Base-by-base conservation (phyloP, 345 rosid genomes). In the Eucalyptus pauciflora region DNA sequence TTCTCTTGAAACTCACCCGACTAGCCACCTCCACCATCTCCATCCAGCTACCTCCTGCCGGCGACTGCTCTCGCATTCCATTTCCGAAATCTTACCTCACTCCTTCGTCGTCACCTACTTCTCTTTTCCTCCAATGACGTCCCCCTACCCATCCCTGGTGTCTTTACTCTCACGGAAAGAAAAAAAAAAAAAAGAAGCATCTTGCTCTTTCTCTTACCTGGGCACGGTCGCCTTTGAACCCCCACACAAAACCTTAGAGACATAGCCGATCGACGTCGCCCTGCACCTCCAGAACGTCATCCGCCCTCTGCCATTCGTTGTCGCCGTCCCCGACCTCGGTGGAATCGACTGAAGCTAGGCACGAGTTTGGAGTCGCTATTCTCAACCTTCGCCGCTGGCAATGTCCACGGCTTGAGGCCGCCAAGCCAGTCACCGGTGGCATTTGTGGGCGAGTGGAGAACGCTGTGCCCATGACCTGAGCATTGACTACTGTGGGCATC, bases 21-120 rank as follows among this genome's bases (percentile, higher is more conserved):
- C 62, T 24, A 24, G 6, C 62, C 62, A 56, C 27, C 62, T 56
- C 62, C 1, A 56, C 29, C 62, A 22, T 56, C 60, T 56, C 60
- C 60, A 0, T 8, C 60, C 3, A 22, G 27, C 60, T 56, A 56
- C 27, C 12, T 56, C 27, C 60, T 20, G 5, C 27, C 0, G 5
- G 60, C 27, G 27, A 4, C 27, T 56, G 62, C 29, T 56, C 6
- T 1, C 62, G 6, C 29, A 56, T 56, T 56, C 27, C 60, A 8
- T 54, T 22, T 22, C 0, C 25, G 27, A 3, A 51, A 51, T 51
- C 22, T 51, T 51, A 51, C 22, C 3, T 51, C 56, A 7, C 56
- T 51, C 56, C 2, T 51, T 56, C 29, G 0, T 17, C 6, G 27
- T 56, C 29, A 2, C 62, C 27, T 56, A 24, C 29, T 56, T 56